Conservation (phyloP, 345 rosid species). For the Erysimum cheiranthoides region DNA sequence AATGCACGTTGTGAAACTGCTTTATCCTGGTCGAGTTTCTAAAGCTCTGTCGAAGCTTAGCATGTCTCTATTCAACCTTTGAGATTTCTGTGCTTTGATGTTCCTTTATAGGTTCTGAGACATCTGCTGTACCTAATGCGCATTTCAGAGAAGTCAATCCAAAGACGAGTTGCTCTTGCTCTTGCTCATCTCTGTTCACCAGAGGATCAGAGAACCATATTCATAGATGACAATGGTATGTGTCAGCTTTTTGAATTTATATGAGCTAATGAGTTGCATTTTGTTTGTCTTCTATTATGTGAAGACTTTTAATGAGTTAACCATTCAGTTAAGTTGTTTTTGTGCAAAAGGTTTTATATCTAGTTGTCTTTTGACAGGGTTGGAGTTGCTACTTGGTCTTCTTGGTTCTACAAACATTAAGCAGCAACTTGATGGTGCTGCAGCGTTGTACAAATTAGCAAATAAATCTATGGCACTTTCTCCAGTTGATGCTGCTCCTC, state of each 20-base stretch:
- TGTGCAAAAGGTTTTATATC: constrained; percentile 17
- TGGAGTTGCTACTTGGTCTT: constrained; percentile 88
- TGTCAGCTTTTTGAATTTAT: constrained; percentile 21
- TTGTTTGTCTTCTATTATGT: constrained; percentile 8
- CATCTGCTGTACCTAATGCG: constrained; percentile 91
- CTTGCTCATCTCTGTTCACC: constrained; percentile 96
- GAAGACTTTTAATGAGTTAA: constrained; percentile 6
- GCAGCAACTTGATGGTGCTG: constrained; percentile 97
- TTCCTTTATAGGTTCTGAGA: constrained; percentile 71
- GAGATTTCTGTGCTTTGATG: constrained; percentile 30
- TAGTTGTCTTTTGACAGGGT: constrained; percentile 57
- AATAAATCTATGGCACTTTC: constrained; percentile 87
- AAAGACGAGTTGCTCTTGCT: constrained; percentile 87
- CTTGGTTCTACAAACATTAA: constrained; percentile 75
- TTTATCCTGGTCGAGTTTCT: constrained; percentile 21
- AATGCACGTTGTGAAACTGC: constrained; percentile 24
- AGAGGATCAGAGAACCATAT: constrained; percentile 84
- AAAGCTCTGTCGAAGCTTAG: neutral
- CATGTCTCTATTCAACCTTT: constrained; percentile 17
- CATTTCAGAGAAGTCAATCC: constrained; percentile 80
- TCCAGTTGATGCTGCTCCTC: constrained; percentile 95
- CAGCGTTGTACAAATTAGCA: constrained; percentile 82
- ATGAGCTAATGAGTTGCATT: constrained; percentile 6
- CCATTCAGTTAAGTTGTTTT: constrained; percentile 33
- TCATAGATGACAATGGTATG: constrained; percentile 84